Evolutionary conservation across 768 basidiomycete species (phyloP).

Genomic region (Podaxis sp.): DNA sequence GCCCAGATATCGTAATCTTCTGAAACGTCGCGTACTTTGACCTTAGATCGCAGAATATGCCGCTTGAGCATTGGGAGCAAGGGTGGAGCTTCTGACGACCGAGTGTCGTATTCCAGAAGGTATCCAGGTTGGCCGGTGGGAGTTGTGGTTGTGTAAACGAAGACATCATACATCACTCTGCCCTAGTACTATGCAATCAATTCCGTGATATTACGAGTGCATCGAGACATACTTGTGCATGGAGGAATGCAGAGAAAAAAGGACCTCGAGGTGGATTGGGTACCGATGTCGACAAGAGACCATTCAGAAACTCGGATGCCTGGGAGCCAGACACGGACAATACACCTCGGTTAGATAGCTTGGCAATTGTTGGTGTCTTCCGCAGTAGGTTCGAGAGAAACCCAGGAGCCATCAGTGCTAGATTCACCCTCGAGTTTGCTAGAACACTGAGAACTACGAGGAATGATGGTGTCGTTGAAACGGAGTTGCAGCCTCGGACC

Average conservation of each 20-base stretch:
- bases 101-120: constrained; percentile 70
- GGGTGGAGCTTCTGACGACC: constrained; percentile 56
- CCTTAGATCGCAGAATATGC: constrained; percentile 86
- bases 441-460: background rate
- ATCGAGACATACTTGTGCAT: constrained; percentile 64
- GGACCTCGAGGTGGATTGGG: constrained; percentile 45
- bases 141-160: constrained; percentile 67
- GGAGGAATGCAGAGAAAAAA: constrained; percentile 71
- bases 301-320: constrained; percentile 79
- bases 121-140: constrained; percentile 50
- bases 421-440: background rate
- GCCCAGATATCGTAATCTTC: constrained; percentile 81
- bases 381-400: constrained; percentile 45
- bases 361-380: constrained; percentile 55
- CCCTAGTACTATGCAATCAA: constrained; percentile 52
- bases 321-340: constrained; percentile 82
- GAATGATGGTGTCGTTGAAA: background rate
- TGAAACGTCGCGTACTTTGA: constrained; percentile 77
- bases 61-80: constrained; percentile 76
- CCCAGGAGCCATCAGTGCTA: constrained; percentile 33
- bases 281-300: constrained; percentile 59
- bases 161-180: constrained; percentile 84
- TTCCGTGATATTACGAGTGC: constrained; percentile 10
- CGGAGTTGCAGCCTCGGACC: constrained; percentile 5
- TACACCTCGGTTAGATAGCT: constrained; percentile 62